Evolutionary conservation across 805 yeast species (phyloP).

Genomic region (Torulaspora microellipsoides): DNA sequence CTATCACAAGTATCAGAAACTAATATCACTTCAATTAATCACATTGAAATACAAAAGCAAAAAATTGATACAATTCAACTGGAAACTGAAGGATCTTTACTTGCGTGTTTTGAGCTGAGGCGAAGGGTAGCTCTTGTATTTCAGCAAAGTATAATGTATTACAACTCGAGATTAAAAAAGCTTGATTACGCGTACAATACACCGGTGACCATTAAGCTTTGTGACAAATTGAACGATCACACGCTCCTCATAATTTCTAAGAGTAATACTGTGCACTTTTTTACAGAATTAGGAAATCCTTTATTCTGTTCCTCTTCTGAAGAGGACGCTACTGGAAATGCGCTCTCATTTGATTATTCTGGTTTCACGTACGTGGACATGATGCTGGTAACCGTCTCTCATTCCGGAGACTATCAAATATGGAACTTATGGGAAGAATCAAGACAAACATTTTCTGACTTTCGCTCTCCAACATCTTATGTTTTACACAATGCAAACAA

Average conservation of each 20-base stretch:
- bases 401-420: slow-evolving; percentile 22
- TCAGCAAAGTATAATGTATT: slow-evolving; percentile 17
- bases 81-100: slow-evolving; percentile 7
- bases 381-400: slow-evolving; percentile 15
- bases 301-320: slow-evolving; percentile 23
- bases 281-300: slow-evolving; percentile 28
- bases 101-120: slow-evolving; percentile 12
- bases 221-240: slow-evolving; percentile 19
- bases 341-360: slow-evolving; percentile 12
- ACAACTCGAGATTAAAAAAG: slow-evolving; percentile 15
- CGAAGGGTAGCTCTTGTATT: slow-evolving; percentile 18
- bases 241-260: slow-evolving; percentile 22
- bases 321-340: slow-evolving; percentile 2
- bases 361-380: slow-evolving; percentile 15
- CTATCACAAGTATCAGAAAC: slow-evolving; percentile 10
- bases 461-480: slow-evolving; percentile 20
- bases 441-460: slow-evolving; percentile 19
- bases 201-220: slow-evolving; percentile 18
- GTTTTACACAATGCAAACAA: slow-evolving; percentile 26
- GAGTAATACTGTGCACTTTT: slow-evolving; percentile 21
- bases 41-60: slow-evolving; percentile 17
- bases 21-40: slow-evolving; percentile 7
- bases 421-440: slow-evolving; percentile 31
- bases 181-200: slow-evolving; percentile 12
- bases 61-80: slow-evolving; percentile 10